Evolutionary conservation across 2,329 filamentous ascomycete genomes (phyloP), one percentile per base, ranked within the genome.

Genomic region (Fusarium sp.): DNA sequence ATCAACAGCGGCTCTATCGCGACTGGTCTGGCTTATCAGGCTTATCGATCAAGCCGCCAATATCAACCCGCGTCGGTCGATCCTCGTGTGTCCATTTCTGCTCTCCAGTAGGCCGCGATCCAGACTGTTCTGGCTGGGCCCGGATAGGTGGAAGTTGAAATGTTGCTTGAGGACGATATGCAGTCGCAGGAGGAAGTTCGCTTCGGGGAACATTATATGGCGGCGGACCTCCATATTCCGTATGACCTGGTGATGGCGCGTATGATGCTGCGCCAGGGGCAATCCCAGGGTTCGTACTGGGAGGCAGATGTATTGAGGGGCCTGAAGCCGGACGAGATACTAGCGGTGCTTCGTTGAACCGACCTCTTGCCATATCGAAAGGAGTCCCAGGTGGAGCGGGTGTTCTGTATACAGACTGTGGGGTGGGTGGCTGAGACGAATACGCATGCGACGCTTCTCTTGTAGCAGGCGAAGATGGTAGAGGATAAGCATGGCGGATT

Each of bases 31-130:
- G 77, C 40, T 69, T 82, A 72, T 85, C 85, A 25, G 86, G 84
- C 78, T 84, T 87, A 70, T 89, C 89, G 74, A 92, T 87, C 74
- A 89, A 82, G 3, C 88, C 88, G 14, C 85, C 87, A 66, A 91
- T 90, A 72, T 89, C 88, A 51, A 90, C 85, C 18, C 89, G 84
- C 40, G 83, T 79, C 20, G 83, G 79, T 29, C 87, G 83, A 59
- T 88, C 87, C 60, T 87, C 85, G 45, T 84, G 82, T 58, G 77
- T 75, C 78, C 81, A 83, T 27, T 74, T 70, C 22, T 72, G 66
- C n/a, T 73, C 61, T 38, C 63, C 68, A 20, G 70, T 25, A 9
- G 59, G 61, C 8, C 45, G 63, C 58, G 40, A 24, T 40, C 47
- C 54, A 24, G 63, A 53, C 42, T 74, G 76, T 10, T 81, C 78